phyloP scores from a whole-genome alignment of 1,284 basidiomycete species.

The Takashimella tepidaria region DNA sequence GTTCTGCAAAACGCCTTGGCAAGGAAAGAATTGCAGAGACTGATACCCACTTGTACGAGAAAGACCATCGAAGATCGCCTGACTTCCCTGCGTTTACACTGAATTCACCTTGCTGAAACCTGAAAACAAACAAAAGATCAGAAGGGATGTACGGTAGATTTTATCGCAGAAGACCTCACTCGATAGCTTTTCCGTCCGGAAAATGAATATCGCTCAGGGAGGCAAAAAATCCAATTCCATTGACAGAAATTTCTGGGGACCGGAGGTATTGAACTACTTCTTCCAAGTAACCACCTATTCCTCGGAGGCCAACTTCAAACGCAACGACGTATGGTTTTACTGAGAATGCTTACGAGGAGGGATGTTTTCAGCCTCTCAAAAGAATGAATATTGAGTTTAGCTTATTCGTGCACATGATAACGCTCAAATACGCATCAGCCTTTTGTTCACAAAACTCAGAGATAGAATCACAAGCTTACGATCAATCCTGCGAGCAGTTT shows the following conservation, averaged over 20 bases:
- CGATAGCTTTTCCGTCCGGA: background rate
- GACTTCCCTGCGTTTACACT: background rate
- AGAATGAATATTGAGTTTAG: background rate
- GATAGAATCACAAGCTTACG: slow-evolving; percentile 7
- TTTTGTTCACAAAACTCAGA: background rate
- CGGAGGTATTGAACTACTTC: slow-evolving; percentile 10
- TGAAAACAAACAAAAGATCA: too few species aligned
- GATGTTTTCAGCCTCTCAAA: background rate
- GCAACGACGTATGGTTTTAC: slow-evolving; percentile 6
- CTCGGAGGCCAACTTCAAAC: slow-evolving; percentile 12
- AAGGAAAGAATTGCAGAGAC: too few species aligned
- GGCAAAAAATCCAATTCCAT: slow-evolving; percentile 13
- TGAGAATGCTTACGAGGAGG: slow-evolving; percentile 3
- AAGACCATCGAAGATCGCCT: background rate
- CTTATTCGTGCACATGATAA: background rate
- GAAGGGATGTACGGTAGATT: background rate
- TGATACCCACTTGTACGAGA: background rate
- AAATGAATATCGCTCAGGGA: slow-evolving; percentile 8
- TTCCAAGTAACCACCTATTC: slow-evolving; percentile 9
- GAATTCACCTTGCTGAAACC: background rate
- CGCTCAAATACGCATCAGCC: background rate
- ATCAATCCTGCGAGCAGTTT: background rate
- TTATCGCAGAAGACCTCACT: background rate
- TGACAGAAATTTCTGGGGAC: slow-evolving; percentile 9
- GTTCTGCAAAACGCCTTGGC: background rate